A percentile compares a stretch with the other conserved stretches of the same genome.
These are phyloP conservation scores for Boechera divaricarpa DNA, from an alignment of 345 rosid species.

Conservation along the genomic window DNA sequence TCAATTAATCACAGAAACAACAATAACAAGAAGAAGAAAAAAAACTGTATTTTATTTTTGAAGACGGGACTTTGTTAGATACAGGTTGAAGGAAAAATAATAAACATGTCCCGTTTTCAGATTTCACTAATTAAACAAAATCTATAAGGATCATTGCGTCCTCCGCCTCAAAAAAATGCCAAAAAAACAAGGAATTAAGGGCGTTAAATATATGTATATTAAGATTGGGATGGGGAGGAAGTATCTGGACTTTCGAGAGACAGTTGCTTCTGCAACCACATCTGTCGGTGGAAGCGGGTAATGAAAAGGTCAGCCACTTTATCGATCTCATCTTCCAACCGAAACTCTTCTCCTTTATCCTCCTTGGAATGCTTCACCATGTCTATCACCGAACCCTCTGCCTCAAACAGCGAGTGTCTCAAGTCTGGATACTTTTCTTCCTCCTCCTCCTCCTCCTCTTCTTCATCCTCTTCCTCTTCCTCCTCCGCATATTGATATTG, in stretches of 20 bases:
- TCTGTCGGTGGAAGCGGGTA: conserved; percentile 65
- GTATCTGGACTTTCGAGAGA: conserved; percentile 48
- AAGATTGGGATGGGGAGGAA: conserved; percentile 10
- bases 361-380: conserved; percentile 68
- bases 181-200: conserved; percentile 1
- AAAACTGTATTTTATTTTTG: background rate
- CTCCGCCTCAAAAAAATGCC: background rate
- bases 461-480: conserved; percentile 12
- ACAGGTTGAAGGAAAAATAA: background rate
- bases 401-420: conserved; percentile 60
- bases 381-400: conserved; percentile 76
- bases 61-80: conserved; percentile 15
- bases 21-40: background rate
- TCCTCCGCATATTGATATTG: conserved; percentile 9
- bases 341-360: conserved; percentile 71
- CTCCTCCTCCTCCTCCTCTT: conserved; percentile 32
- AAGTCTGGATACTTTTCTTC: conserved; percentile 59
- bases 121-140: conserved; percentile 14
- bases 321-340: conserved; percentile 85
- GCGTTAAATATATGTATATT: background rate
- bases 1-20: background rate
- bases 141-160: conserved; percentile 27
- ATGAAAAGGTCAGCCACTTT: conserved; percentile 80
- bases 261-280: conserved; percentile 77
- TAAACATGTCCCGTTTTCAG: conserved; percentile 16